Conservation (phyloP, 106 monocot species). For the Dioscorea alata region DNA sequence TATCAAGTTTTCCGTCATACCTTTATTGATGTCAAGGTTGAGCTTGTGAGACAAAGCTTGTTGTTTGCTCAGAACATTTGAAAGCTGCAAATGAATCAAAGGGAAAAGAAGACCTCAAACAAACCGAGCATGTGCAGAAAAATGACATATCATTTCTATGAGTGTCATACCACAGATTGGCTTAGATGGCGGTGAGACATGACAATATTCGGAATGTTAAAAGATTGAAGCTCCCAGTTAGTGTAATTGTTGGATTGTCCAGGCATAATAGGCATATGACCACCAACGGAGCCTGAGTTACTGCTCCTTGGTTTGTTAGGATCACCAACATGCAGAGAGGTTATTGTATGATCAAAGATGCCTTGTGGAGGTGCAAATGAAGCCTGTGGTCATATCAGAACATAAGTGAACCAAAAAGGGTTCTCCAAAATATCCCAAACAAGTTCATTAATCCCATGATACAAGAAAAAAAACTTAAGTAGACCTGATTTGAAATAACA, state of each 20-base stretch:
- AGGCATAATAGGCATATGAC: constrained; percentile 37
- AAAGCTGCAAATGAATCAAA: constrained; percentile 15
- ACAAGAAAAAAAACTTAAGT: neutral
- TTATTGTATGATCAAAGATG: constrained; percentile 39
- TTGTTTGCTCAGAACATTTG: constrained; percentile 23
- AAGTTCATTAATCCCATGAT: neutral
- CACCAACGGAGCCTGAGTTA: constrained; percentile 17
- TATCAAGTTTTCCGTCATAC: constrained; percentile 1
- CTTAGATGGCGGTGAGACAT: constrained; percentile 25
- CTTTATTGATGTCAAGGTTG: constrained; percentile 57
- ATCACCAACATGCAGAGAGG: constrained; percentile 27
- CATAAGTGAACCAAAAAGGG: neutral
- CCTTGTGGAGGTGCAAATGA: constrained; percentile 37
- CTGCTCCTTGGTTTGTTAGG: constrained; percentile 28
- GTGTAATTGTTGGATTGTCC: constrained; percentile 34
- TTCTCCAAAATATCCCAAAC: neutral
- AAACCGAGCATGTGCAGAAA: neutral
- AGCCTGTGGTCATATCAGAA: constrained; percentile 19
- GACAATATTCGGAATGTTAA: constrained; percentile 21
- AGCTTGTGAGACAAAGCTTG: constrained; percentile 27
- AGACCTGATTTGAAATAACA: constrained; percentile 40
- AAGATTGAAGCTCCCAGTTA: constrained; percentile 36
- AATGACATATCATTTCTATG: neutral
- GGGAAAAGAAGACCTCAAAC: neutral
- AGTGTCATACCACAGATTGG: constrained; percentile 29